These are phyloP conservation scores for Colletotrichum coccodes DNA, from an alignment of 2,329 filamentous ascomycete genomes.

Conservation along the genomic window DNA sequence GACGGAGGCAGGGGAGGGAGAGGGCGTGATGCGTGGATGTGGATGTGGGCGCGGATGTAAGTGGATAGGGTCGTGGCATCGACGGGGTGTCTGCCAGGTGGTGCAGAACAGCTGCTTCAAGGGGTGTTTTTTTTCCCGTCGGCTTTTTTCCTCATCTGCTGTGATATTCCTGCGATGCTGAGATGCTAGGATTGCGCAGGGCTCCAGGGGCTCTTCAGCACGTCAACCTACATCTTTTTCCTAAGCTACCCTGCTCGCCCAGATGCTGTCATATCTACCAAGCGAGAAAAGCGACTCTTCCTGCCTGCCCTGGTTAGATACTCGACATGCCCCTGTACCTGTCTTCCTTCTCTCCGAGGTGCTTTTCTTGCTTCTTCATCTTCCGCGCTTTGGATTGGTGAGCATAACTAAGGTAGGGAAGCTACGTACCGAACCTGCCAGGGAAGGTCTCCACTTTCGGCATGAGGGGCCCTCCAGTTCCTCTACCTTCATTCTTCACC, in stretches of 20 bases:
- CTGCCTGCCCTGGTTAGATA: not conserved
- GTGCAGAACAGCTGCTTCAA: not conserved
- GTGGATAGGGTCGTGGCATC: not conserved
- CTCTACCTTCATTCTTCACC: conserved; percentile 13
- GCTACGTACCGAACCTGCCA: conserved; percentile 13
- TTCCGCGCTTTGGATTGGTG: not conserved
- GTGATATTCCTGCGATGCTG: not conserved
- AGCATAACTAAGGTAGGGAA: conserved; percentile 10
- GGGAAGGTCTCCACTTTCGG: conserved; percentile 24
- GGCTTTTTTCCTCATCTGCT: not conserved
- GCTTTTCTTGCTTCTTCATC: not conserved
- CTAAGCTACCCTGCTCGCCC: conserved; percentile 4
- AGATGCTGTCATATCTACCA: not conserved
- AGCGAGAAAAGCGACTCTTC: not conserved
- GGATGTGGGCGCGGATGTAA: not conserved
- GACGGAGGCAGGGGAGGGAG: not conserved
- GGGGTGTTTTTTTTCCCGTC: not conserved
- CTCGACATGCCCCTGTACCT: not conserved
- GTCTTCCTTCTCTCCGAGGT: not conserved
- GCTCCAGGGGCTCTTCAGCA: conserved; percentile 17
- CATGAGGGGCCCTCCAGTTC: conserved; percentile 24
- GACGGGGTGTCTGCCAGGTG: not conserved
- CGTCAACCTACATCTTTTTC: conserved; percentile 6
- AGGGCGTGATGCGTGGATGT: not conserved
- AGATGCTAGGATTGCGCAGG: not conserved